A percentile compares a stretch with the other conserved stretches of the same genome.
Evolutionary conservation across 352 stramenopile genomes (phyloP).

Genomic region (Elongisporangium anandrum): DNA sequence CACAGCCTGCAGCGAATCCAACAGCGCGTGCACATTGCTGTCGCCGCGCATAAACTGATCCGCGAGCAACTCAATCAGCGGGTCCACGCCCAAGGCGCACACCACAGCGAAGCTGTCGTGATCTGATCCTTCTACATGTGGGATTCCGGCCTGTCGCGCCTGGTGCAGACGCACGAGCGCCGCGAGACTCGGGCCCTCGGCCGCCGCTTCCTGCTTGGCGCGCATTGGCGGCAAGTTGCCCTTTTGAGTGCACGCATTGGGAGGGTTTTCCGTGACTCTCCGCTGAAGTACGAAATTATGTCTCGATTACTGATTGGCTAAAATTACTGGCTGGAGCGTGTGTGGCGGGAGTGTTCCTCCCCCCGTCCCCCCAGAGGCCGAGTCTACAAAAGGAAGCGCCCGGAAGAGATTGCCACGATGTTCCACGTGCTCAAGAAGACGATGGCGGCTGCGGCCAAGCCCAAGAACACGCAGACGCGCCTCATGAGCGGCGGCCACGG

Average conservation of each 20-base stretch:
- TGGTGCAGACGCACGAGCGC: conserved; percentile 26
- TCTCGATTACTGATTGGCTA: not conserved
- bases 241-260: conserved; percentile 5
- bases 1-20: conserved; percentile 22
- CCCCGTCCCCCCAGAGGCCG: not conserved
- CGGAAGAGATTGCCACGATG: conserved; percentile 28
- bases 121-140: not conserved
- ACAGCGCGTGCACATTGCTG: conserved; percentile 17
- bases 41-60: conserved; percentile 14
- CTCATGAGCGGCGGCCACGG: conserved; percentile 71
- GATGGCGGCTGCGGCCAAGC: conserved; percentile 36
- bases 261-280: not conserved
- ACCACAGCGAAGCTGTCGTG: conserved; percentile 10
- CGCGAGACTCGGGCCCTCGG: conserved; percentile 7
- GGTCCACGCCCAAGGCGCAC: conserved; percentile 14
- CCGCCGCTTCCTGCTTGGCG: not conserved
- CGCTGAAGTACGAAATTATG: not conserved
- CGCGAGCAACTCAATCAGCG: conserved; percentile 17
- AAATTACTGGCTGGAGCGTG: conserved; percentile 9
- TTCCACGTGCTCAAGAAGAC: conserved; percentile 78
- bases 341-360: conserved; percentile 1
- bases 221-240: conserved; percentile 1
- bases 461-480: conserved; percentile 46
- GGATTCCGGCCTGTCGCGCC: not conserved
- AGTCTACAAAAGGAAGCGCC: conserved; percentile 1